Base-by-base conservation (phyloP, 1,139 yeast genomes). In the Trichomonascaceae sp. region DNA sequence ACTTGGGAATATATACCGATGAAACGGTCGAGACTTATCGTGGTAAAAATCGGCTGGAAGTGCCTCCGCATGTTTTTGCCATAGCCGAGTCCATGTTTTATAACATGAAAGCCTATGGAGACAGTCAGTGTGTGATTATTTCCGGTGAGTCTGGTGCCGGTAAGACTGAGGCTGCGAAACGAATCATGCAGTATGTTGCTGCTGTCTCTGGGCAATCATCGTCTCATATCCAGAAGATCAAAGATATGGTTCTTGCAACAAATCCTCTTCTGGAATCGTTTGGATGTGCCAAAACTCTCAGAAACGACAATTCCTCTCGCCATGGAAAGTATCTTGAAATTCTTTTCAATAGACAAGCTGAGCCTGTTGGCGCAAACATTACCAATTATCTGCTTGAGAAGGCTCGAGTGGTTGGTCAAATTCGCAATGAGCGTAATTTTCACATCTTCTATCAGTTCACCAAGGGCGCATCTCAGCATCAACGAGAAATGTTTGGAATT, bases 81-180 rank as follows among this genome's bases (percentile, higher is more conserved):
- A 91, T 93, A 65, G 99, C 99, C 18, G 99, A 95, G 71, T 75
- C 95, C 43, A 91, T 95, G 96, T 93, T 86, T 72, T 93, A 95
- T 73, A 88, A 91, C 69, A 81, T 95, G 83, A 91, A 91, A 72
- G 86, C 96, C 0, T 95, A 95, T 71, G 83, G 87, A 55, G 99
- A 95, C 65, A 90, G 85, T 69, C 99, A 95, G 70, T 93, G 99
- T 79, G 99, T 95, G 45, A 95, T 95, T 65, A 95, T 95, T 62
- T 89, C 97, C 5, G 99, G 99, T 53, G 99, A 95, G 70, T 89
- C 97, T 0, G 99, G 99, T 58, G 99, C 99, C 1, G 99, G 99
- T 52, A 93, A 93, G 70, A 93, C 99, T 6, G 99, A 93, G 72
- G 98, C 99, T 18, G 99, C 99, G 44, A 93, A 93, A 74, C 85